Percentiles rank a stretch among this genome's conserved stretches.
Conservation (phyloP, 73 alveolate species). For the Symbiodinium pilosum region DNA sequence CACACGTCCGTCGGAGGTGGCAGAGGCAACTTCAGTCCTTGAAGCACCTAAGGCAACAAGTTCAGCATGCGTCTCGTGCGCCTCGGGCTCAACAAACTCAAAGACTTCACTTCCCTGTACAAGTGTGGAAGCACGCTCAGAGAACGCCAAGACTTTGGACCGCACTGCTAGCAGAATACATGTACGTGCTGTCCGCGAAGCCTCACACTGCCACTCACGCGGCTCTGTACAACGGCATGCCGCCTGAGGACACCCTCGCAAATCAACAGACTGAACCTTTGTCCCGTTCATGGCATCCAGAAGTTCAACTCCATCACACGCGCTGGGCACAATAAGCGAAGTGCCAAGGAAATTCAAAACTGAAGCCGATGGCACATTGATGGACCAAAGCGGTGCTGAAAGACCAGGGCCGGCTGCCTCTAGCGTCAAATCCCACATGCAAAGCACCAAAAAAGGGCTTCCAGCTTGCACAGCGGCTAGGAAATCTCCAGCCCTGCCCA, state of each 20-base stretch:
- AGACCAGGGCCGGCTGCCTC: background rate
- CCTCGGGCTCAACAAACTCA: background rate
- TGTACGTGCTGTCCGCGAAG: background rate
- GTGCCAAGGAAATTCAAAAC: background rate
- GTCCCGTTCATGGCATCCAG: background rate
- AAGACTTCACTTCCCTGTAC: conserved; percentile 62
- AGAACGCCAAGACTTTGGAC: conserved; percentile 6
- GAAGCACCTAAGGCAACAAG: conserved; percentile 14
- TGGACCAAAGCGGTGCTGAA: background rate
- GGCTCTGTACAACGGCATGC: conserved; percentile 18
- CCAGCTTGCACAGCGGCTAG: conserved; percentile 5
- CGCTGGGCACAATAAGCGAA: background rate
- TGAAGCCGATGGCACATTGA: background rate
- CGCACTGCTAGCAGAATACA: background rate
- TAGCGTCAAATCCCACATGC: background rate
- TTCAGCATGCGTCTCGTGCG: background rate
- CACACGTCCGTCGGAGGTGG: background rate
- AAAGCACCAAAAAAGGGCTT: background rate
- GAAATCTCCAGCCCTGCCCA: conserved; percentile 12
- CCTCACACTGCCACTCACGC: background rate
- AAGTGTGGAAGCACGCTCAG: conserved; percentile 50
- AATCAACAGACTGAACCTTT: background rate
- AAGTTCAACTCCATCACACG: background rate
- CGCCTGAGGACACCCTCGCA: background rate
- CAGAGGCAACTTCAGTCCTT: conserved; percentile 14